These are phyloP conservation scores for Amoeboradix gromovi DNA, from an alignment of 371 early-diverging fungal species.

Conservation along the genomic window DNA sequence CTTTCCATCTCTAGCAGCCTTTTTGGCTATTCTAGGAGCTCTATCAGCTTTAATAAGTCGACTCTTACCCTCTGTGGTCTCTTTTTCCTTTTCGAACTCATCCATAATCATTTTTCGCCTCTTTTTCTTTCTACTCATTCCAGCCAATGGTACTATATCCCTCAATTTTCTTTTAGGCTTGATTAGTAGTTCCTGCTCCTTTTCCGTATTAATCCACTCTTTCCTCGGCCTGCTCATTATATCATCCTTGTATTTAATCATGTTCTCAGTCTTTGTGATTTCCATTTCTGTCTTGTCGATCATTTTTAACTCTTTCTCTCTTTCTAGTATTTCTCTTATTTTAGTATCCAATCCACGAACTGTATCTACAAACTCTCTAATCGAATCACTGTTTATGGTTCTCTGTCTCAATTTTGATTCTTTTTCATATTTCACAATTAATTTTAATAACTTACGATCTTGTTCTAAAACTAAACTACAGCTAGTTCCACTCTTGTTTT, in stretches of 20 bases:
- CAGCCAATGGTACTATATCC: not conserved
- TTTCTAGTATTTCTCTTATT: constrained; percentile 40
- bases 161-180: not conserved
- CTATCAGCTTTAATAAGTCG: not conserved
- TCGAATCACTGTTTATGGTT: constrained; percentile 37
- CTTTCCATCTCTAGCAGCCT: not conserved
- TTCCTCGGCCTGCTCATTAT: constrained; percentile 61
- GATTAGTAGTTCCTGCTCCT: constrained; percentile 6
- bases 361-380: constrained; percentile 35
- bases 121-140: not conserved
- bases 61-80: not conserved
- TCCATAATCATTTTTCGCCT: not conserved
- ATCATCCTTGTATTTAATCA: constrained; percentile 48
- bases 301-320: constrained; percentile 53
- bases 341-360: constrained; percentile 29
- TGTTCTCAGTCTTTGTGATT: constrained; percentile 45
- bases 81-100: not conserved
- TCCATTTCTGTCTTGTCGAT: constrained; percentile 55
- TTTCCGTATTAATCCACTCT: constrained; percentile 63
- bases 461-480: constrained; percentile 18
- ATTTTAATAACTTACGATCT: constrained; percentile 69
- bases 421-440: constrained; percentile 51
- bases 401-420: constrained; percentile 51
- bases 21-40: not conserved
- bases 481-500: not conserved